These are phyloP conservation scores for Thraustotheca clavata DNA, from an alignment of 352 stramenopile species.

Conservation along the genomic window DNA sequence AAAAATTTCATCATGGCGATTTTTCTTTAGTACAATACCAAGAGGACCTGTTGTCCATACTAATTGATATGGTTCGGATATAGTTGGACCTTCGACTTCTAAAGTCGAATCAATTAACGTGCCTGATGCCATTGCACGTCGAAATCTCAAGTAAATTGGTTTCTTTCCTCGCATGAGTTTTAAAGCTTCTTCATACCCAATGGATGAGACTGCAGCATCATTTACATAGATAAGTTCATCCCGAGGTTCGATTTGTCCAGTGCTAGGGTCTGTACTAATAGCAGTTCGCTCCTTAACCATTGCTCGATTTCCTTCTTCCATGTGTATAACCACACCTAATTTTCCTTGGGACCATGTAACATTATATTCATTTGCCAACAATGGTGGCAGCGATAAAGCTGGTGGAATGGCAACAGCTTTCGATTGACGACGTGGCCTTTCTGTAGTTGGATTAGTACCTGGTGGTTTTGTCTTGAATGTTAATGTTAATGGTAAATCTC, in stretches of 20 bases:
- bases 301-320: not conserved
- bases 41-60: constrained; percentile 66
- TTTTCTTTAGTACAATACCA: constrained; percentile 75
- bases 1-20: constrained; percentile 44
- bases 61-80: constrained; percentile 42
- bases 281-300: constrained; percentile 9
- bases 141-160: constrained; percentile 50
- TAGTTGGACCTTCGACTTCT: constrained; percentile 22
- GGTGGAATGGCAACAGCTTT: not conserved
- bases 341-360: constrained; percentile 5
- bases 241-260: not conserved
- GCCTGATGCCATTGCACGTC: not conserved
- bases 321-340: constrained; percentile 11
- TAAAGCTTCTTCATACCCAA: constrained; percentile 71
- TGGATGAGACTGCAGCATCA: constrained; percentile 53
- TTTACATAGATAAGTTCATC: constrained; percentile 65
- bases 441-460: not conserved
- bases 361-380: constrained; percentile 12
- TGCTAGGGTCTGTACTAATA: not conserved
- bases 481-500: constrained; percentile 16
- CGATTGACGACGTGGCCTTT: not conserved
- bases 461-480: not conserved
- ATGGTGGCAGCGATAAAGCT: constrained; percentile 3
- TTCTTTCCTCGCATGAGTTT: constrained; percentile 69
- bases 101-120: not conserved